phyloP scores from a whole-genome alignment of 257 asterid genomes.

The Cordia subcordata region DNA sequence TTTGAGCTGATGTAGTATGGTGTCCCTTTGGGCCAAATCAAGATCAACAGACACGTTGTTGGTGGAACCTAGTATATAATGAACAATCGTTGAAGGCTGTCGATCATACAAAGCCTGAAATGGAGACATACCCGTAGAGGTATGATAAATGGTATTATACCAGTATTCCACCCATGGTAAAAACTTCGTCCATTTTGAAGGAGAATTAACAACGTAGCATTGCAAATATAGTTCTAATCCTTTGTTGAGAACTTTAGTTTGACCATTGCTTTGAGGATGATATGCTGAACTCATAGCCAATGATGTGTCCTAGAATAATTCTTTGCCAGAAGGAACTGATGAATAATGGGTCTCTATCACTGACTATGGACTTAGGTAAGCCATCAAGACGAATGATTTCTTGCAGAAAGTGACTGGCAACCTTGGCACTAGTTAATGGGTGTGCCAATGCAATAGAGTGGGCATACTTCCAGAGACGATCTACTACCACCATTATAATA shows the following conservation, averaged over 20 bases:
- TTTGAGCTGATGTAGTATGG: not conserved
- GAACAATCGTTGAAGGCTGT: not conserved
- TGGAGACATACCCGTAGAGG: not conserved
- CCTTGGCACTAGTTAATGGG: no score
- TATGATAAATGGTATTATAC: not conserved
- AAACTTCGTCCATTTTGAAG: not conserved
- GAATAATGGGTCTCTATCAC: not conserved
- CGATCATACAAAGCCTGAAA: not conserved
- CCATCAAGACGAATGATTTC: not conserved
- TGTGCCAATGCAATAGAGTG: not conserved
- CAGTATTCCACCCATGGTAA: not conserved
- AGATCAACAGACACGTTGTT: not conserved
- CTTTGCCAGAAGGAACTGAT: not conserved
- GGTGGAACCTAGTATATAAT: not conserved
- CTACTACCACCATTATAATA: not conserved
- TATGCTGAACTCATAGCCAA: not conserved
- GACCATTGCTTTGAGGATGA: slow-evolving; percentile 3
- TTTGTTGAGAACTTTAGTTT: not conserved
- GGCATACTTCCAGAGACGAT: not conserved
- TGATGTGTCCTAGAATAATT: not conserved
- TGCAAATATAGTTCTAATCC: not conserved
- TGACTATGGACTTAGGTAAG: not conserved
- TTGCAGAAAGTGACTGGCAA: not conserved
- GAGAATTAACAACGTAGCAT: not conserved
- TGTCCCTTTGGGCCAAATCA: not conserved